Conservation (phyloP, 1,139 yeast species). For the Kurtzmaniella quercitrusa region DNA sequence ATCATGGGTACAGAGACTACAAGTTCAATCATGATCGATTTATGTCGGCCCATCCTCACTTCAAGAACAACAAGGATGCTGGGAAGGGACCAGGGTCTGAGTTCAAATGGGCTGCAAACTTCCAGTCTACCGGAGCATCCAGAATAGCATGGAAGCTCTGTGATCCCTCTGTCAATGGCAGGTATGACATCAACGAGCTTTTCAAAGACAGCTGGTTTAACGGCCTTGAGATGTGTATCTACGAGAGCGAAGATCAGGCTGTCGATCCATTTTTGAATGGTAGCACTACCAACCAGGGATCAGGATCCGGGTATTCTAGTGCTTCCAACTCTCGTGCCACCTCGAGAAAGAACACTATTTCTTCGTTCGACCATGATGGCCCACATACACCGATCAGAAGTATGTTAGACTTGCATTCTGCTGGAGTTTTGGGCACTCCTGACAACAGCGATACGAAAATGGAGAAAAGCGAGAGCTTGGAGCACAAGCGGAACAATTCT, state of each 20-base stretch:
- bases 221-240: slow-evolving; percentile 55
- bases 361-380: slow-evolving; percentile 16
- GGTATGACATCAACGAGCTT: slow-evolving; percentile 53
- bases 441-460: slow-evolving; percentile 3
- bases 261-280: slow-evolving; percentile 33
- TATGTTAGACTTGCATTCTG: slow-evolving; percentile 34
- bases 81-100: slow-evolving; percentile 65
- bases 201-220: slow-evolving; percentile 65
- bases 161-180: slow-evolving; percentile 52
- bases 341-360: slow-evolving; percentile 30
- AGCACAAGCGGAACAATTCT: slow-evolving; percentile 4
- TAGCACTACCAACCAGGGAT: slow-evolving; percentile 14
- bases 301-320: slow-evolving; percentile 15
- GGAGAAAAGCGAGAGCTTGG: slow-evolving; percentile 5
- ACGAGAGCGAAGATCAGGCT: slow-evolving; percentile 48
- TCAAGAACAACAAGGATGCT: slow-evolving; percentile 39
- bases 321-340: slow-evolving; percentile 28
- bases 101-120: slow-evolving; percentile 58
- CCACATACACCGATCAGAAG: slow-evolving; percentile 30
- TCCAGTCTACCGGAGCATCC: slow-evolving; percentile 55
- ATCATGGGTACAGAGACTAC: slow-evolving; percentile 56
- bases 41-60: slow-evolving; percentile 46
- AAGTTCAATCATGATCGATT: slow-evolving; percentile 49
- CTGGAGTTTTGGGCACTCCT: neutral
- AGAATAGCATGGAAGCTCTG: slow-evolving; percentile 74